These are phyloP conservation scores for Pestalotiopsis sp. DNA, from an alignment of 2,329 filamentous ascomycete species.

Conservation along the genomic window DNA sequence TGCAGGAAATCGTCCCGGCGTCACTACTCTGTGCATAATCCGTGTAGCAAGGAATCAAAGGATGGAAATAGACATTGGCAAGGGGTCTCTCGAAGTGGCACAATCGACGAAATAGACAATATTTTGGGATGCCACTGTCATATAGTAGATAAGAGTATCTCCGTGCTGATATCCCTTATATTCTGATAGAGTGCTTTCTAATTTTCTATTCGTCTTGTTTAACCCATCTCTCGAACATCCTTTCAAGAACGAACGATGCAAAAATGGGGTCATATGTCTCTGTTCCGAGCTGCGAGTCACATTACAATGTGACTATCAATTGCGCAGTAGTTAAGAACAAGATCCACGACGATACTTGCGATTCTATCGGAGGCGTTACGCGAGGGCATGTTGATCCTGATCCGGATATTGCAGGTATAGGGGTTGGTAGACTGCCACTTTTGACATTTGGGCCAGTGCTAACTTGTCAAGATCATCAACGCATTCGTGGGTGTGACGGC, in stretches of 20 bases:
- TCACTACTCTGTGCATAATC: neutral
- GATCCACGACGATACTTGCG: neutral
- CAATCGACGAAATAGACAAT: neutral
- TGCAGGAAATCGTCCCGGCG: neutral
- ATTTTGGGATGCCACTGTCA: neutral
- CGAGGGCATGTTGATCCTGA: constrained; percentile 20
- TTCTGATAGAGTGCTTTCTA: neutral
- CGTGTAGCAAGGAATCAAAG: neutral
- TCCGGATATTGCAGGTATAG: constrained; percentile 28
- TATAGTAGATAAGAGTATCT: neutral
- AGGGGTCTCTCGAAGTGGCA: neutral
- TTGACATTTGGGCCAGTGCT: neutral
- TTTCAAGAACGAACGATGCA: neutral
- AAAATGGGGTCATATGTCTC: neutral
- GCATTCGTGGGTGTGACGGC: constrained; percentile 27
- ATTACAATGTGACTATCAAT: neutral
- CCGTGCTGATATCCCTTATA: neutral
- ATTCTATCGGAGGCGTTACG: neutral
- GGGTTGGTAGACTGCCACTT: constrained; percentile 18
- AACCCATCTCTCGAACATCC: neutral
- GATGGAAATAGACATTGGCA: neutral
- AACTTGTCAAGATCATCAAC: constrained; percentile 22
- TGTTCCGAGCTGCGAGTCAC: neutral
- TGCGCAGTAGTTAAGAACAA: neutral
- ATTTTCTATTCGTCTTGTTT: neutral